Conservation (phyloP, 2,329 filamentous ascomycete species). For the Domatiomyces catenatus region DNA sequence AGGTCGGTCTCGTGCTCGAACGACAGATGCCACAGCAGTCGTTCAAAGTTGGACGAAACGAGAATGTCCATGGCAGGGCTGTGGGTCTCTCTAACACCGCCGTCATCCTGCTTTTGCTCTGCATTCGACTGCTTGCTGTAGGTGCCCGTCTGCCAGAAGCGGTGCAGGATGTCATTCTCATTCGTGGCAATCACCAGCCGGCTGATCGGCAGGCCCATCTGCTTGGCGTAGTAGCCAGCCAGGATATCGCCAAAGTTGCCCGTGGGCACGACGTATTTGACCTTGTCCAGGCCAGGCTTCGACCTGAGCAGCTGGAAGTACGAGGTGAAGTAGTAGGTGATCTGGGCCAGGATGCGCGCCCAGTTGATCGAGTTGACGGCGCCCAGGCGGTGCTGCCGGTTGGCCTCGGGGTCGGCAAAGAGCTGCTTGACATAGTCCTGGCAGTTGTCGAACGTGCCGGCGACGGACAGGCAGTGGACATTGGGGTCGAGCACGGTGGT, state of each 20-base stretch:
- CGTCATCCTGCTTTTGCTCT: conserved; percentile 38
- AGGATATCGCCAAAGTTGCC: conserved; percentile 96
- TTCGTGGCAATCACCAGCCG: conserved; percentile 90
- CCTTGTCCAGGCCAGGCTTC: conserved; percentile 38
- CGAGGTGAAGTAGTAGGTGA: conserved; percentile 90
- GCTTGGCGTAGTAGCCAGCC: conserved; percentile 77
- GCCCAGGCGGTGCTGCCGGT: conserved; percentile 66
- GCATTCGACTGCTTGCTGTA: conserved; percentile 64
- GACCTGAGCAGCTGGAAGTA: conserved; percentile 67
- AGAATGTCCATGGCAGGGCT: conserved; percentile 97
- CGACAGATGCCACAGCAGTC: conserved; percentile 82
- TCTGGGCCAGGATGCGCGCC: conserved; percentile 87
- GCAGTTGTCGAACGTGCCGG: conserved; percentile 90
- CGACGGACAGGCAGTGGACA: conserved; percentile 80
- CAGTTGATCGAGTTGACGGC: conserved; percentile 97
- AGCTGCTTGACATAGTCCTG: conserved; percentile 91
- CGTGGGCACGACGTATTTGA: conserved; percentile 80
- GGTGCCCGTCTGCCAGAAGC: conserved; percentile 75
- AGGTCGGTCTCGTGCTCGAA: conserved; percentile 44
- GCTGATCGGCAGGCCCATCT: conserved; percentile 66
- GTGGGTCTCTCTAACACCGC: conserved; percentile 77
- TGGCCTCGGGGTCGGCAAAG: conserved; percentile 73
- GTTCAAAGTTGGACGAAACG: conserved; percentile 91
- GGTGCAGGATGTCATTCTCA: conserved; percentile 90
- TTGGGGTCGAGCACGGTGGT: conserved; percentile 81